These are phyloP conservation scores for Trametes punicea DNA, from an alignment of 768 basidiomycete genomes.

Conservation along the genomic window DNA sequence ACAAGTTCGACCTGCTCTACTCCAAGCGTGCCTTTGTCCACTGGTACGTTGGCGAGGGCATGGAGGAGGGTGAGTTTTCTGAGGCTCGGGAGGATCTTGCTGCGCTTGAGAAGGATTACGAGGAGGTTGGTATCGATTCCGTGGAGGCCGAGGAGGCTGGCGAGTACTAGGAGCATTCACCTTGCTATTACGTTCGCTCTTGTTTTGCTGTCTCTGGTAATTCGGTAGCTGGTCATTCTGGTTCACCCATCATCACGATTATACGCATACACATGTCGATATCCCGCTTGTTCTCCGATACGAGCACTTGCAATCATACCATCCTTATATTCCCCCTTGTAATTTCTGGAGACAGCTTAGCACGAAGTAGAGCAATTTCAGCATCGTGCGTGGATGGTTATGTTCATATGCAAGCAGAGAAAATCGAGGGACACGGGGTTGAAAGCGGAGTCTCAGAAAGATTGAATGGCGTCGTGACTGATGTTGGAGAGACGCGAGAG, in stretches of 20 bases:
- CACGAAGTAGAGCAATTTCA: constrained; percentile 1
- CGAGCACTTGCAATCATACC: constrained; percentile 29
- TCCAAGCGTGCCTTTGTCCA: constrained; percentile 55
- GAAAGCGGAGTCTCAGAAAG: background rate
- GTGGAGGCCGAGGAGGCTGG: constrained; percentile 49
- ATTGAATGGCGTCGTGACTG: constrained; percentile 6
- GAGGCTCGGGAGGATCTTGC: constrained; percentile 99
- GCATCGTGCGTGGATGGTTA: background rate
- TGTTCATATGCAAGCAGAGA: too few relatives aligned
- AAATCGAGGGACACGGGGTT: too few relatives aligned
- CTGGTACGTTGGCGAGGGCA: constrained; percentile 75
- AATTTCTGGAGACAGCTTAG: constrained; percentile 13
- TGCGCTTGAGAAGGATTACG: constrained; percentile 98
- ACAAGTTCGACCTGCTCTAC: constrained; percentile 79
- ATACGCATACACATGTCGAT: constrained; percentile 31
- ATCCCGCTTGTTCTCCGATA: constrained; percentile 27
- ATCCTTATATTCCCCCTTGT: constrained; percentile 26
- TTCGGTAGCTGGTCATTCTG: constrained; percentile 27
- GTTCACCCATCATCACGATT: constrained; percentile 33
- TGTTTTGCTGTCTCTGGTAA: constrained; percentile 23
- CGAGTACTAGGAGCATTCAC: constrained; percentile 39
- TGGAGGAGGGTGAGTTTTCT: constrained; percentile 95
- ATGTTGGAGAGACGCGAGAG: constrained; percentile 1
- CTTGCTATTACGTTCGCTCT: constrained; percentile 18
- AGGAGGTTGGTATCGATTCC: constrained; percentile 68